Evolutionary conservation across 2,329 filamentous ascomycete species (phyloP).

Genomic region (Chrysoporthe deuterocubensis): DNA sequence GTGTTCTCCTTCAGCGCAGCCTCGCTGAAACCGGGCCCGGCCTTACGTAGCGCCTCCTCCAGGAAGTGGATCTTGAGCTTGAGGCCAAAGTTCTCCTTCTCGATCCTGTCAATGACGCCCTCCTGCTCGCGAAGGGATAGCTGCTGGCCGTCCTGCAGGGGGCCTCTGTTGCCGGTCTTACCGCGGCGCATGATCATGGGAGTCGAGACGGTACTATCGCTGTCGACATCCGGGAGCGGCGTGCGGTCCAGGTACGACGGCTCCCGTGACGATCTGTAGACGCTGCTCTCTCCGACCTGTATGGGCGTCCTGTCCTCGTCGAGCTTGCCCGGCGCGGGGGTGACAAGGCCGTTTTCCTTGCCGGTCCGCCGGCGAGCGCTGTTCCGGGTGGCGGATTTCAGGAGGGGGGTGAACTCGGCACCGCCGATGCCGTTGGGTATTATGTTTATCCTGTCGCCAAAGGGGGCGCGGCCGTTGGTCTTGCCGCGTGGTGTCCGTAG

Average conservation of each 20-base stretch:
- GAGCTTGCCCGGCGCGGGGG: constrained; percentile 72
- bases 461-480: constrained; percentile 57
- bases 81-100: constrained; percentile 97
- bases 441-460: constrained; percentile 74
- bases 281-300: constrained; percentile 73
- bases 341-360: constrained; percentile 64
- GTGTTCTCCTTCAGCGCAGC: constrained; percentile 92
- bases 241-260: constrained; percentile 71
- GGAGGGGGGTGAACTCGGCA: constrained; percentile 90
- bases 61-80: constrained; percentile 98
- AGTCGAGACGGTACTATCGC: constrained; percentile 82
- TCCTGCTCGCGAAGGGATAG: constrained; percentile 93
- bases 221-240: constrained; percentile 74
- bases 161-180: constrained; percentile 51
- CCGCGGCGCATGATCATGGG: constrained; percentile 73
- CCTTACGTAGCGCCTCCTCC: constrained; percentile 85
- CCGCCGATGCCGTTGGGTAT: constrained; percentile 66
- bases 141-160: constrained; percentile 84
- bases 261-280: constrained; percentile 68
- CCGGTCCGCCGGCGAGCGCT: constrained; percentile 66
- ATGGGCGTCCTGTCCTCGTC: constrained; percentile 76
- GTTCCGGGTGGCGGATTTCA: constrained; percentile 78
- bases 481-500: constrained; percentile 73
- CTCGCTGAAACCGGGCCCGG: constrained; percentile 88
- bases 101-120: constrained; percentile 91